A percentile compares a stretch with the other conserved stretches of the same genome.
Evolutionary conservation across 2,329 filamentous ascomycete genomes (phyloP).

Genomic region (Cyphellophora attinorum): DNA sequence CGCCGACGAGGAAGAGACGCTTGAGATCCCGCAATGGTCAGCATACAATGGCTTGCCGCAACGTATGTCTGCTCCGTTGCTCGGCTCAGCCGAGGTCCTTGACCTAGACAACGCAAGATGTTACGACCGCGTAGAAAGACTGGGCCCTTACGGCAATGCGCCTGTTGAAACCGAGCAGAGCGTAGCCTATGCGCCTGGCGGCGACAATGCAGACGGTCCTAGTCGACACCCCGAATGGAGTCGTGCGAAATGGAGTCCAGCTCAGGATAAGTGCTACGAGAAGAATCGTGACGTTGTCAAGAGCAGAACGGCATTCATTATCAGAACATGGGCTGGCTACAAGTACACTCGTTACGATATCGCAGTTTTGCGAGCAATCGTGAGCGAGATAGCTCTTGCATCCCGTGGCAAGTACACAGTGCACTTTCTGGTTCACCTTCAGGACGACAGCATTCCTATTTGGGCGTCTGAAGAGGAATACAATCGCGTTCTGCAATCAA

Average conservation of each 20-base stretch:
- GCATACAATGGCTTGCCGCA: conserved; percentile 16
- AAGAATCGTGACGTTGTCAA: conserved; percentile 48
- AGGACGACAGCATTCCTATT: conserved; percentile 61
- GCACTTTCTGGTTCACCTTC: conserved; percentile 70
- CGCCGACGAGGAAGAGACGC: conserved; percentile 10
- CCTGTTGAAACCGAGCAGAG: conserved; percentile 18
- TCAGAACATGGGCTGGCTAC: conserved; percentile 17
- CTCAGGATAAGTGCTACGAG: conserved; percentile 58
- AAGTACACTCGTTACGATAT: conserved; percentile 15
- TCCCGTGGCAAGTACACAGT: conserved; percentile 70
- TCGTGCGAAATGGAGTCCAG: conserved; percentile 57
- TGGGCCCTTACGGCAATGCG: conserved; percentile 45
- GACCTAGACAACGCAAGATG: conserved; percentile 55
- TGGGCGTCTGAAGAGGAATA: conserved; percentile 62
- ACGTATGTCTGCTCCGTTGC: conserved; percentile 33
- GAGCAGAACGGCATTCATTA: conserved; percentile 14
- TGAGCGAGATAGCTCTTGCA: conserved; percentile 46
- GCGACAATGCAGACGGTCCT: conserved; percentile 10
- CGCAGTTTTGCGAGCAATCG: conserved; percentile 16
- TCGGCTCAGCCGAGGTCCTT: conserved; percentile 54
- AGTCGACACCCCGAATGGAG: conserved; percentile 43
- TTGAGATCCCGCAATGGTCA: conserved; percentile 9
- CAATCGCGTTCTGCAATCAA: conserved; percentile 39
- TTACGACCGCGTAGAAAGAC: conserved; percentile 59
- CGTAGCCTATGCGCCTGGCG: conserved; percentile 9